A percentile compares a stretch with the other conserved stretches of the same genome.
Evolutionary conservation across 106 monocot genomes (phyloP).

Genomic region (Dioscorea dumetorum): DNA sequence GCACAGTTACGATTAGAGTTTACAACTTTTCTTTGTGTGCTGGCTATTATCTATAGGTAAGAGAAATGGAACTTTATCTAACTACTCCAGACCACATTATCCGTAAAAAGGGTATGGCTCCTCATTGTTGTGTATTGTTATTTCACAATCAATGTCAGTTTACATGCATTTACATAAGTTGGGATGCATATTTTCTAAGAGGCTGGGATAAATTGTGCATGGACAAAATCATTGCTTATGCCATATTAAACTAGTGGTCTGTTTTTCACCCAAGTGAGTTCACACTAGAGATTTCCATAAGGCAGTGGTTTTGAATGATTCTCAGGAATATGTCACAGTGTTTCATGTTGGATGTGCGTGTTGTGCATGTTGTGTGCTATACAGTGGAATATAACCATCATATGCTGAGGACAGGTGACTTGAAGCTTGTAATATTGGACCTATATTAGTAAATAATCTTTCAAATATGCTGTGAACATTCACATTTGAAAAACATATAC

Average conservation of each 20-base stretch:
- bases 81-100: slow-evolving; percentile 55
- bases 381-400: no score
- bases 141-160: no score
- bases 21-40: neutral
- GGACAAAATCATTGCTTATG: no score
- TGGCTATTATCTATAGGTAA: slow-evolving; percentile 37
- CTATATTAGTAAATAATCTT: no score
- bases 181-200: neutral
- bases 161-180: neutral
- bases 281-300: neutral
- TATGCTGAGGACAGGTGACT: no score
- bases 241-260: neutral
- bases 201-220: no score
- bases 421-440: no score
- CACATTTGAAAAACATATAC: no score
- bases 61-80: slow-evolving; percentile 73
- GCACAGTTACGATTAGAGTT: neutral
- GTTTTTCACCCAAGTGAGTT: neutral
- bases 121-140: neutral
- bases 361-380: no score
- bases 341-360: no score
- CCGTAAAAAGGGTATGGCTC: slow-evolving; percentile 62
- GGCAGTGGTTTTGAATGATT: neutral
- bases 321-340: no score
- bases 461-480: no score